Evolutionary conservation across 2,329 filamentous ascomycete genomes (phyloP).

Genomic region (Pseudogymnoascus sp.): DNA sequence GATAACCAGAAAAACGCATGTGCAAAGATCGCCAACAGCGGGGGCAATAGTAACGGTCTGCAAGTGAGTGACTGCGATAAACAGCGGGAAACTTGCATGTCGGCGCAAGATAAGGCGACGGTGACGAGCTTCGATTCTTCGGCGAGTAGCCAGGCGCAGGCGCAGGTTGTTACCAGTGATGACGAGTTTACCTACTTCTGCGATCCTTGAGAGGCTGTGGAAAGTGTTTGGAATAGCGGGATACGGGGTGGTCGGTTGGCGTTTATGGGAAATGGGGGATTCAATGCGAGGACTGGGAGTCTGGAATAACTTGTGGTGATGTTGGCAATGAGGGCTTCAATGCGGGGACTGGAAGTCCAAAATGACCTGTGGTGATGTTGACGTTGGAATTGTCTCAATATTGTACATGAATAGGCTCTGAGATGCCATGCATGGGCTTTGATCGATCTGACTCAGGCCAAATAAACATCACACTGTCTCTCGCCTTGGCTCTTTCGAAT

Average conservation of each 20-base stretch:
- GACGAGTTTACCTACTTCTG: constrained; percentile 42
- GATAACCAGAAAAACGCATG: constrained; percentile 45
- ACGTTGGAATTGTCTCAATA: not conserved
- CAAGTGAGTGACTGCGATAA: constrained; percentile 35
- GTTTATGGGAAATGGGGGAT: not conserved
- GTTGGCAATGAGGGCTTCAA: not conserved
- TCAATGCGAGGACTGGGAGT: not conserved
- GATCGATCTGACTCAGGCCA: constrained; percentile 1
- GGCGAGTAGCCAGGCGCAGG: constrained; percentile 14
- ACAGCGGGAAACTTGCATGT: constrained; percentile 40
- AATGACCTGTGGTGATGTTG: not conserved
- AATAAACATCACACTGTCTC: not conserved
- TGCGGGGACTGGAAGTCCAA: not conserved
- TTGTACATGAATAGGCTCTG: not conserved
- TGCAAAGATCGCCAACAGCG: constrained; percentile 37
- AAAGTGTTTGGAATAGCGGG: not conserved
- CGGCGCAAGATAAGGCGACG: constrained; percentile 26
- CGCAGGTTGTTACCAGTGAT: constrained; percentile 33
- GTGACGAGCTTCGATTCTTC: constrained; percentile 24
- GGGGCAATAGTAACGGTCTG: constrained; percentile 18
- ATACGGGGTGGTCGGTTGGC: not conserved
- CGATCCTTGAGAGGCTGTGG: constrained; percentile 23
- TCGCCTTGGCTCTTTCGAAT: not conserved
- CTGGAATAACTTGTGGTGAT: not conserved
- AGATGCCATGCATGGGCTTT: not conserved